Percentiles rank a stretch among this genome's conserved stretches.
Evolutionary conservation across 106 monocot species (phyloP).

Genomic region (Dactylorhiza incarnata): DNA sequence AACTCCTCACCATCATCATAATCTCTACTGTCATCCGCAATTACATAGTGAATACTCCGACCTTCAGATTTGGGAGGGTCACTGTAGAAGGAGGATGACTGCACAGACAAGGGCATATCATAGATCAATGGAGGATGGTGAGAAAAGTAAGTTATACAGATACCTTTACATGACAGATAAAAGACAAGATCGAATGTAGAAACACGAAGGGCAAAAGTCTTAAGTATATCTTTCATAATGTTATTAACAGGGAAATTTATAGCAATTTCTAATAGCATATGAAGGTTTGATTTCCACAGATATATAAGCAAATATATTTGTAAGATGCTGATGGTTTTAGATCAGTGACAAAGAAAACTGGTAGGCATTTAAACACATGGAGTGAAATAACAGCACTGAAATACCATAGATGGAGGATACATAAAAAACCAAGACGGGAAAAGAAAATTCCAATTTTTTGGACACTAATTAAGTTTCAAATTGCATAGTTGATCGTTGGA

Average conservation of each 20-base stretch:
- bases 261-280: background rate
- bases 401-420: background rate
- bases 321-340: background rate
- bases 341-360: background rate
- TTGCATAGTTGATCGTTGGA: background rate
- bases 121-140: too few relatives aligned
- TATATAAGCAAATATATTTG: background rate
- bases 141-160: background rate
- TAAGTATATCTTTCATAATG: background rate
- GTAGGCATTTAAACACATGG: background rate
- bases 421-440: background rate
- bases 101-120: constrained; percentile 1
- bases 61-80: constrained; percentile 50
- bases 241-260: background rate
- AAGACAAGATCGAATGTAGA: background rate
- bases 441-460: too few relatives aligned
- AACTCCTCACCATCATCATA: constrained; percentile 31
- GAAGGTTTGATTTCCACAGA: background rate
- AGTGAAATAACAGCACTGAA: background rate
- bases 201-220: background rate
- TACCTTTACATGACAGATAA: background rate
- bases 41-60: constrained; percentile 47
- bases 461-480: background rate
- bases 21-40: constrained; percentile 48
- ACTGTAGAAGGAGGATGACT: constrained; percentile 43